phyloP scores from a whole-genome alignment of 257 asterid species.

The Solanum bukasovii region DNA sequence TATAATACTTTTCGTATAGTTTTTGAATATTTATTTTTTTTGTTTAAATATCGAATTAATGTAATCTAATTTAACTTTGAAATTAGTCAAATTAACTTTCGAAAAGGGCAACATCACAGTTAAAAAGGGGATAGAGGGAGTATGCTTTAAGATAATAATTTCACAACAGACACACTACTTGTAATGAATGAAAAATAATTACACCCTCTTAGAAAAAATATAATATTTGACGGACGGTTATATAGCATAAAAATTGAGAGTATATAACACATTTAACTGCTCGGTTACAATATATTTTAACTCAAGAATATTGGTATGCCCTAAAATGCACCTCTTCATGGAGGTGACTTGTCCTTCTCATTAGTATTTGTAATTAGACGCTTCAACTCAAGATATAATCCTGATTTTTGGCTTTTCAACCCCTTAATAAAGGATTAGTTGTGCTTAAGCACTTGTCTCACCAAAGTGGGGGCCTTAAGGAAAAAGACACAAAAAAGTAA shows the following conservation, averaged over 20 bases:
- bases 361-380: constrained; percentile 9
- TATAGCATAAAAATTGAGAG: neutral
- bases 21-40: too few relatives aligned
- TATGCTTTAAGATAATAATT: neutral
- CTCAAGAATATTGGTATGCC: constrained; percentile 12
- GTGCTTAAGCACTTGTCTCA: constrained; percentile 8
- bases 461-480: neutral
- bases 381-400: constrained; percentile 1
- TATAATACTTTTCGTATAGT: too few relatives aligned
- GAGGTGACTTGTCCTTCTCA: constrained; percentile 20
- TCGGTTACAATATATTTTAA: neutral
- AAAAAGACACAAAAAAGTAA: neutral
- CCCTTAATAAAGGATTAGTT: neutral
- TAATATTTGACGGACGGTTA: neutral
- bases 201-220: neutral
- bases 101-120: too few relatives aligned
- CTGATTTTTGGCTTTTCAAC: neutral
- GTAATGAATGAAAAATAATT: neutral
- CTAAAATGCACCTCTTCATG: constrained; percentile 4
- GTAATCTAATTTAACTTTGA: too few relatives aligned
- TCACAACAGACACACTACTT: neutral
- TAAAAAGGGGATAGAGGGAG: too few relatives aligned
- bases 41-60: too few relatives aligned
- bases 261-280: neutral
- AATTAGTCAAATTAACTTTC: too few relatives aligned